Evolutionary conservation across 2,329 filamentous ascomycete genomes (phyloP).

Genomic region (Colletotrichum sublineola): DNA sequence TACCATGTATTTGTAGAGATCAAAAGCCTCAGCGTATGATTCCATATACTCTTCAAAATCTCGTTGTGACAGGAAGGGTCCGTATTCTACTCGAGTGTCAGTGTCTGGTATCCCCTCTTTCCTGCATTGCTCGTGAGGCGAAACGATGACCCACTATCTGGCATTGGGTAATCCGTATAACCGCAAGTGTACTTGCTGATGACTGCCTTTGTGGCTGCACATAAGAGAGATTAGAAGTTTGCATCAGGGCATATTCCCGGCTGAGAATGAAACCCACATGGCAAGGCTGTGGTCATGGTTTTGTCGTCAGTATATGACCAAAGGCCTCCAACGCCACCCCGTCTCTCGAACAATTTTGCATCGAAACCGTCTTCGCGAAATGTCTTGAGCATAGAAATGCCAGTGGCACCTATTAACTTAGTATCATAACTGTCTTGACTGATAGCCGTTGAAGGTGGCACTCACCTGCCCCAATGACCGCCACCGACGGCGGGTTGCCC

Average conservation of each 20-base stretch:
- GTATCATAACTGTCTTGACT: not conserved
- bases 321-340: slow-evolving; percentile 57
- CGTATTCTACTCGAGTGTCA: slow-evolving; percentile 46
- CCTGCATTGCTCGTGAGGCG: not conserved
- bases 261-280: slow-evolving; percentile 44
- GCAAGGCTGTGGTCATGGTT: slow-evolving; percentile 51
- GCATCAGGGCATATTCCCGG: not conserved
- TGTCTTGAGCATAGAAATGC: slow-evolving; percentile 54
- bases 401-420: slow-evolving; percentile 45
- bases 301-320: slow-evolving; percentile 58
- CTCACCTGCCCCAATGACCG: slow-evolving; percentile 46
- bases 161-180: slow-evolving; percentile 58
- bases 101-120: not conserved
- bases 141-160: slow-evolving; percentile 51
- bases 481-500: slow-evolving; percentile 26
- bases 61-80: slow-evolving; percentile 45
- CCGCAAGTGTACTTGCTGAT: slow-evolving; percentile 56
- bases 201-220: slow-evolving; percentile 49
- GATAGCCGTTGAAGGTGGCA: not conserved
- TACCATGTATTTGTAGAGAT: slow-evolving; percentile 51
- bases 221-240: not conserved
- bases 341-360: slow-evolving; percentile 56
- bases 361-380: slow-evolving; percentile 59
- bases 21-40: slow-evolving; percentile 55
- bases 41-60: slow-evolving; percentile 56